Base-by-base conservation (phyloP, 75 land plant species). In the Ceratopteris richardii region DNA sequence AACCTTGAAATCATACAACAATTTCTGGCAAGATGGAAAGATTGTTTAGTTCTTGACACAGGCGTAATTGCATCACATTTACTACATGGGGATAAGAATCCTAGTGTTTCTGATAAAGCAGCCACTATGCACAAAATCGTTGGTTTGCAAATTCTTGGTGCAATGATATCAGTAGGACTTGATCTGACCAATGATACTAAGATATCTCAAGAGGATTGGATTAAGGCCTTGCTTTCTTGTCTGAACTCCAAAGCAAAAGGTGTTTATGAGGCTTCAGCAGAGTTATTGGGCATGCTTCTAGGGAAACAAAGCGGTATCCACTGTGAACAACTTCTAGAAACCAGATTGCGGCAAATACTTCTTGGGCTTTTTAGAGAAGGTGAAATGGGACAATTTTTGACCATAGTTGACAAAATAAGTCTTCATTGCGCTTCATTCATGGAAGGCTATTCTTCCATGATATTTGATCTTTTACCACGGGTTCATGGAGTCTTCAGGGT, bases 191-290 rank as follows among this genome's bases (percentile, higher is more conserved):
- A 62, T 24, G 39, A 64, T 54, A 25, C 37, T 14, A 44, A 23
- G 19, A 16, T 61, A 20, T 37, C 66, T 23, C 62, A 68, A 48
- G 44, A 66, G 37, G 59, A 66, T 16, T 30, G 73, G 18, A 60
- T 36, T 40, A 61, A 62, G 31, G 62, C 65, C 10, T 63, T 76
- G 51, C 70, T 76, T 47, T 50, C 48, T 31, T 73, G 66, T 57
- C 17, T 76, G 27, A 76, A 36, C 21, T 56, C 37, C 29, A 72
- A 66, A 41, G 42, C 58, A 24, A 76, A 73, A 51, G 59, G 57
- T 37, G 60, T 76, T 12, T 66, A 61, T 50, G 59, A 72, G 31
- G 77, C 79, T 17, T 69, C 79, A 25, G 79, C 77, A 28, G 79
- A 76, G 25, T 37, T 76, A 29, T 53, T 76, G 46, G 79, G 79